A percentile compares a stretch with the other conserved stretches of the same genome.
These are phyloP conservation scores for Exophiala aquamarina DNA, from an alignment of 2,329 filamentous ascomycete genomes.

Conservation along the genomic window DNA sequence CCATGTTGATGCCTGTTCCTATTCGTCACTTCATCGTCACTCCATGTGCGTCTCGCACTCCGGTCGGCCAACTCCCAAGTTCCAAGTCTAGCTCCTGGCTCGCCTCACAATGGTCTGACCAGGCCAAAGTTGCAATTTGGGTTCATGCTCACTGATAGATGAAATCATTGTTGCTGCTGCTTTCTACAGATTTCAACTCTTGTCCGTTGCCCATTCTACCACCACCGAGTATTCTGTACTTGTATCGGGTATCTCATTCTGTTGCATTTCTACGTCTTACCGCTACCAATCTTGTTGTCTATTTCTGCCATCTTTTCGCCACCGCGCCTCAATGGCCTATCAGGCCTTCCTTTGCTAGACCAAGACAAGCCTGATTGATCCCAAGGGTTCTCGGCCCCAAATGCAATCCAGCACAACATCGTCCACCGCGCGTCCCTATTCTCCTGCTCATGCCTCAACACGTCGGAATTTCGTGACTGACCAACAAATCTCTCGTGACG, in stretches of 20 bases:
- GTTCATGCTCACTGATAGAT: too few species aligned
- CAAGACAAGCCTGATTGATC: background rate
- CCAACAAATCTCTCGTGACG: constrained; percentile 4
- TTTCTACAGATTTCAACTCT: too few species aligned
- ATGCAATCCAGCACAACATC: background rate
- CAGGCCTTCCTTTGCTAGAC: background rate
- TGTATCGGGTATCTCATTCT: background rate
- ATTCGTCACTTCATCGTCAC: background rate
- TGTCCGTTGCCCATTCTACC: too few species aligned
- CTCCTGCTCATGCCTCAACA: background rate
- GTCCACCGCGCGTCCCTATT: background rate
- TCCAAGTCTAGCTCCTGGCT: background rate
- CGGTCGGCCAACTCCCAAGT: background rate
- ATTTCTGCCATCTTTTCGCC: background rate
- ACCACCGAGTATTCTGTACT: too few species aligned
- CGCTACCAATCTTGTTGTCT: too few species aligned
- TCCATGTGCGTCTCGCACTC: too few species aligned
- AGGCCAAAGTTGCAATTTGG: too few species aligned
- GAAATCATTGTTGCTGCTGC: too few species aligned
- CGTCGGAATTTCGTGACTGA: constrained; percentile 12
- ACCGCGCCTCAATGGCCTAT: background rate
- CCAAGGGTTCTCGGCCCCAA: background rate
- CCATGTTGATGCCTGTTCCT: background rate
- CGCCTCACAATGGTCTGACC: background rate
- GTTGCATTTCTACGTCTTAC: background rate